phyloP scores from a whole-genome alignment of 2,329 filamentous ascomycete genomes.

The Ophiocordyceps sinensis region DNA sequence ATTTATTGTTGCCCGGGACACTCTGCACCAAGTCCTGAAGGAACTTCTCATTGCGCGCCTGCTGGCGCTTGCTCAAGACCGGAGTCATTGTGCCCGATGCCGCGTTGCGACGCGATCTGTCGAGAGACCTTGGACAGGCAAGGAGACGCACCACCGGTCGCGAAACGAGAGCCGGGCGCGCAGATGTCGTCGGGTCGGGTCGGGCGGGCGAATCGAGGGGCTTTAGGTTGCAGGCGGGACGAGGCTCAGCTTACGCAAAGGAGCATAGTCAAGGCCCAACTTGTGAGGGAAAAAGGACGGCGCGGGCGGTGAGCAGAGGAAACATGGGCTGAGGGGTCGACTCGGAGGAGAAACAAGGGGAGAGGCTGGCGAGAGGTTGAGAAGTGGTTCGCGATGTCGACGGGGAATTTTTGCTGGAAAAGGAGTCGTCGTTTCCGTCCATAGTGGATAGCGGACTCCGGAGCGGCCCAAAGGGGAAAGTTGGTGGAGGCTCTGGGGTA shows the following conservation, averaged over 20 bases:
- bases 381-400: not conserved
- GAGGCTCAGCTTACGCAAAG: not conserved
- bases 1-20: conserved; percentile 77
- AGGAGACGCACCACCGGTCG: not conserved
- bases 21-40: conserved; percentile 79
- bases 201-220: not conserved
- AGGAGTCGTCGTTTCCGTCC: conserved; percentile 1
- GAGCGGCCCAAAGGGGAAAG: not conserved
- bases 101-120: not conserved
- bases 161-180: not conserved
- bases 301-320: not conserved
- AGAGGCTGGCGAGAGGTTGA: not conserved
- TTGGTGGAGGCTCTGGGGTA: not conserved
- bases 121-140: not conserved
- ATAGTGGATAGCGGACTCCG: not conserved
- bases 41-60: conserved; percentile 87
- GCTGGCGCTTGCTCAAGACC: conserved; percentile 83
- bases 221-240: not conserved
- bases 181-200: not conserved
- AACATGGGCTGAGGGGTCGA: not conserved
- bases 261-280: not conserved
- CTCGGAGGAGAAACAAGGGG: not conserved
- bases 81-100: conserved; percentile 44
- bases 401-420: not conserved
- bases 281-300: not conserved